Percentiles rank a stretch among this genome's conserved stretches.
phyloP scores from a whole-genome alignment of 2,329 filamentous ascomycete species.

The Penicillium occitanis region DNA sequence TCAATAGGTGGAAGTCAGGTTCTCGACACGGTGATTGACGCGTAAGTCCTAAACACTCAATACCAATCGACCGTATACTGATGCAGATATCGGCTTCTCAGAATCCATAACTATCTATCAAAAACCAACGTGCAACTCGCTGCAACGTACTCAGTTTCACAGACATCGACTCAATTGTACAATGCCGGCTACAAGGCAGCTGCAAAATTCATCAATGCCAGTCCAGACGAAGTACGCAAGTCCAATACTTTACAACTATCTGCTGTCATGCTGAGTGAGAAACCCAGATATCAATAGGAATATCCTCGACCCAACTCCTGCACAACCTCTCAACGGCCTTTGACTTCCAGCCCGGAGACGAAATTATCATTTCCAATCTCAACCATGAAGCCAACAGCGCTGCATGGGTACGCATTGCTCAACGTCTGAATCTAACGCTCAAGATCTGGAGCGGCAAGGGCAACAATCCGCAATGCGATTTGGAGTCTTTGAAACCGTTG shows the following conservation, averaged over 20 bases:
- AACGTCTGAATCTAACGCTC: background rate
- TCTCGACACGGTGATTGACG: background rate
- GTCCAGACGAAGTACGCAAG: background rate
- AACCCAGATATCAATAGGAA: background rate
- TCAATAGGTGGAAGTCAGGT: background rate
- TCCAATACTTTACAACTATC: background rate
- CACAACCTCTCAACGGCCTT: background rate
- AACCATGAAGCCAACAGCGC: background rate
- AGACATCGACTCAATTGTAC: background rate
- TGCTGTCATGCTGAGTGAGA: background rate
- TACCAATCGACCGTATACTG: background rate
- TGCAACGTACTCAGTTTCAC: background rate
- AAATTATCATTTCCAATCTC: background rate
- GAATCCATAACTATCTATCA: background rate
- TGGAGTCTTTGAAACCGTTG: background rate
- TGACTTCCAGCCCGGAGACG: background rate
- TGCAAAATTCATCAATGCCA: background rate
- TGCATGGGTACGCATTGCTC: background rate
- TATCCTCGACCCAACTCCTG: background rate
- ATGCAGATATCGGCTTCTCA: background rate
- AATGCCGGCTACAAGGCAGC: background rate
- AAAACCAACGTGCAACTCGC: slow-evolving; percentile 1
- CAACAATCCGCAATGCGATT: background rate
- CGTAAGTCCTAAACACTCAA: background rate
- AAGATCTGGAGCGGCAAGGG: background rate